Evolutionary conservation across 2,329 filamentous ascomycete genomes (phyloP).

Genomic region (Aspergillus sp.): DNA sequence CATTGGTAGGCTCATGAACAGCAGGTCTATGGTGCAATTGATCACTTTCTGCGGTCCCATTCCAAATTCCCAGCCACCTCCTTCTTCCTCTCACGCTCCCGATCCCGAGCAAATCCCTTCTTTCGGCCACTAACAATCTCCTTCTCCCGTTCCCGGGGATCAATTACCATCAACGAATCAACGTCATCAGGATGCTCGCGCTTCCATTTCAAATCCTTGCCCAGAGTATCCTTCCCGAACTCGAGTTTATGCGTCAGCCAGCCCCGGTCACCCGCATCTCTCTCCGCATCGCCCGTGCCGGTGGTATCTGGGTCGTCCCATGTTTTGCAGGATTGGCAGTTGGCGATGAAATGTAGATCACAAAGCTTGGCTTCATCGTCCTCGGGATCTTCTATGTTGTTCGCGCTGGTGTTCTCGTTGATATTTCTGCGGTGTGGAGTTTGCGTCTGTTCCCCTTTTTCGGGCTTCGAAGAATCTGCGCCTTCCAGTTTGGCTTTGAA

Average conservation of each 20-base stretch:
- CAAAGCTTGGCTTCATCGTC: conserved; percentile 68
- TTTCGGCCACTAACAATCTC: conserved; percentile 58
- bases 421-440: conserved; percentile 6
- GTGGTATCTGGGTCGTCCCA: conserved; percentile 56
- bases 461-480: conserved; percentile 11
- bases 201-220: conserved; percentile 84
- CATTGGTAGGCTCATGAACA: not conserved
- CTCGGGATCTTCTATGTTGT: conserved; percentile 7
- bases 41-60: conserved; percentile 22
- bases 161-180: conserved; percentile 70
- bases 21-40: too few relatives aligned
- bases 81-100: conserved; percentile 26
- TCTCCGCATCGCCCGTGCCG: conserved; percentile 45
- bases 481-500: conserved; percentile 70
- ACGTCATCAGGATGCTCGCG: conserved; percentile 79
- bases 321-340: conserved; percentile 82
- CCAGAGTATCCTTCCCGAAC: conserved; percentile 81
- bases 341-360: conserved; percentile 90
- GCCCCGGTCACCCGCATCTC: conserved; percentile 45
- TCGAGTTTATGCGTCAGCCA: conserved; percentile 84
- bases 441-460: too few relatives aligned
- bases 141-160: conserved; percentile 74
- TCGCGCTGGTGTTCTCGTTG: conserved; percentile 15
- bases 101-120: conserved; percentile 29
- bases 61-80: conserved; percentile 27